Percentiles rank a stretch among this genome's conserved stretches.
These are phyloP conservation scores for Licmophora abbreviata DNA, from an alignment of 108 stramenopile genomes.

Conservation along the genomic window DNA sequence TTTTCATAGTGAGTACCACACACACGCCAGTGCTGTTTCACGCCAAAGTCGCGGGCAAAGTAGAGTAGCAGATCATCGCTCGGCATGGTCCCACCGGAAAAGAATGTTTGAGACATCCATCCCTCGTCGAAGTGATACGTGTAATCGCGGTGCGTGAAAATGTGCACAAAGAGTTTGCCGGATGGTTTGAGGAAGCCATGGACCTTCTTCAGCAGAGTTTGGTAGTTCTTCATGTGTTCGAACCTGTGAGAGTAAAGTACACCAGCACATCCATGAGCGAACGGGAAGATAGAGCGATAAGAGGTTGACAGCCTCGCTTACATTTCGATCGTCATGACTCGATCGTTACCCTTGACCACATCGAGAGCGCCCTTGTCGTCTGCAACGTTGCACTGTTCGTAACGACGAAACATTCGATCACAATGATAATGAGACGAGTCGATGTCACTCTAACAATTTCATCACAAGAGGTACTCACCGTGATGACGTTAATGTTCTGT, in stretches of 20 bases:
- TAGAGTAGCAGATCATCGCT: constrained; percentile 90
- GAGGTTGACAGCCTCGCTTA: no score
- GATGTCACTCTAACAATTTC: no score
- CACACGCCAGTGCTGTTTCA: constrained; percentile 82
- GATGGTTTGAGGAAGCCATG: constrained; percentile 60
- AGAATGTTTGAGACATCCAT: constrained; percentile 90
- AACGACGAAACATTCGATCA: constrained; percentile 35
- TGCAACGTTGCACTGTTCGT: constrained; percentile 45
- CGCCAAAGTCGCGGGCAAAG: constrained; percentile 64
- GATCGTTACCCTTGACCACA: constrained; percentile 67
- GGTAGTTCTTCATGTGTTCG: constrained; percentile 99
- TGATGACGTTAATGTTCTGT: constrained; percentile 79
- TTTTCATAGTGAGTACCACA: constrained; percentile 88
- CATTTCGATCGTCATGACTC: constrained; percentile 90
- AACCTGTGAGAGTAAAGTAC: constrained; percentile 43
- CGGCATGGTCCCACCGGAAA: constrained; percentile 86
- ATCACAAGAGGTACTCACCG: constrained; percentile 21
- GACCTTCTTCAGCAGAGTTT: constrained; percentile 69
- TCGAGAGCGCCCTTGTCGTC: constrained; percentile 48
- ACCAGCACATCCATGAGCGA: no score
- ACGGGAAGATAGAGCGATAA: neutral
- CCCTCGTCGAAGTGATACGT: constrained; percentile 91
- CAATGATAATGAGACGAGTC: constrained; percentile 71
- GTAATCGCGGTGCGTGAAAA: constrained; percentile 83
- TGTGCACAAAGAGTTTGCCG: constrained; percentile 92